Evolutionary conservation across 1,284 basidiomycete genomes (phyloP).

Genomic region (Rhodotorula sp.): DNA sequence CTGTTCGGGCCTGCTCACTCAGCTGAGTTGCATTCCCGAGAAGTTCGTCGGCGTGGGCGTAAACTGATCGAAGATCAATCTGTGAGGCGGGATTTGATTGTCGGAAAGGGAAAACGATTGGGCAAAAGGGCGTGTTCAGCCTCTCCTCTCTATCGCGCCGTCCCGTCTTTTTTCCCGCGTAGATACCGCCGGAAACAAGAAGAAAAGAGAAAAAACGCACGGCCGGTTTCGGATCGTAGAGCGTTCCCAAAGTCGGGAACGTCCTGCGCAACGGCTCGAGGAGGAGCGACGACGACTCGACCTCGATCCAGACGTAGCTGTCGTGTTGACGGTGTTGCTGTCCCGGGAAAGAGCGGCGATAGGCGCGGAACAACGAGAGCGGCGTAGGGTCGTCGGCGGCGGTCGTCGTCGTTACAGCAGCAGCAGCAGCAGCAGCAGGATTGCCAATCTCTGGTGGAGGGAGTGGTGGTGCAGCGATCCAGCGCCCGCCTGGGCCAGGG

Average conservation of each 20-base stretch:
- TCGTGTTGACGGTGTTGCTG: not conserved
- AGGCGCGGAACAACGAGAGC: not conserved
- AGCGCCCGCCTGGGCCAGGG: not conserved
- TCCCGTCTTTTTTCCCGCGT: too few species aligned
- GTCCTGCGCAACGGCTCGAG: not conserved
- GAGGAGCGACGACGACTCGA: not conserved
- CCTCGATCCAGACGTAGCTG: slow-evolving; percentile 1
- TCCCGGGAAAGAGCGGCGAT: slow-evolving; percentile 1
- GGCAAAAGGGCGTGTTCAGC: too few species aligned
- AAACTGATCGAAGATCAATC: too few species aligned
- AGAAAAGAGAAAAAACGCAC: not conserved
- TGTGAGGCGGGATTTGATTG: too few species aligned
- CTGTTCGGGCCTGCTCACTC: not conserved
- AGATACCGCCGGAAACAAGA: not conserved
- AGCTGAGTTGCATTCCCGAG: not conserved
- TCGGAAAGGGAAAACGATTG: too few species aligned
- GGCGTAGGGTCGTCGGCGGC: not conserved
- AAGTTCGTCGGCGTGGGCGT: not conserved
- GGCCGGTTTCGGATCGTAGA: slow-evolving; percentile 1
- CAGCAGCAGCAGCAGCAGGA: not conserved
- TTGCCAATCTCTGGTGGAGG: not conserved
- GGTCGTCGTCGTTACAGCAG: not conserved
- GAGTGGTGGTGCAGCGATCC: not conserved
- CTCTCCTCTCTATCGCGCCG: not conserved
- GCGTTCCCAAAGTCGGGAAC: not conserved